Conservation (phyloP, 2,329 filamentous ascomycete genomes). For the Sclerotinia spermophila region DNA sequence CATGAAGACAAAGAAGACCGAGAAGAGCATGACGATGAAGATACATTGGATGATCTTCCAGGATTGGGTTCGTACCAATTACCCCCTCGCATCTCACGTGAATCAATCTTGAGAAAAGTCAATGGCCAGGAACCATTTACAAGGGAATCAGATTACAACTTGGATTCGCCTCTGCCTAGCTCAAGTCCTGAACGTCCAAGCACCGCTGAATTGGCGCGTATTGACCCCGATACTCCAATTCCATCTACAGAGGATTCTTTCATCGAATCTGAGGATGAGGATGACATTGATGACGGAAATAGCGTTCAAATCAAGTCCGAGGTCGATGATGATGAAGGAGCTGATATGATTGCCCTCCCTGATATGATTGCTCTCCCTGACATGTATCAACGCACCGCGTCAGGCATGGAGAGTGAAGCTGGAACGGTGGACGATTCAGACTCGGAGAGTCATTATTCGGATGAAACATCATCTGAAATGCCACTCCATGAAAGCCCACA, state of each 20-base stretch:
- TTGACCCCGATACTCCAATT: conserved; percentile 87
- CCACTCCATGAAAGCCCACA: conserved; percentile 27
- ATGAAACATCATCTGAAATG: conserved; percentile 35
- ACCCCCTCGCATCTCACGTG: conserved; percentile 79
- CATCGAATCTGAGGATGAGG: conserved; percentile 48
- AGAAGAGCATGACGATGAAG: conserved; percentile 50
- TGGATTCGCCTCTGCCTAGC: conserved; percentile 58
- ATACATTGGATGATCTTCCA: conserved; percentile 57
- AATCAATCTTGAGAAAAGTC: conserved; percentile 87
- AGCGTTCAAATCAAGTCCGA: conserved; percentile 66
- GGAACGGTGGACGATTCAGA: conserved; percentile 25
- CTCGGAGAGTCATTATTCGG: conserved; percentile 49
- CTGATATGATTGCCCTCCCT: conserved; percentile 62
- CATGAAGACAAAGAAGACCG: conserved; percentile 55
- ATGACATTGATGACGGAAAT: conserved; percentile 4
- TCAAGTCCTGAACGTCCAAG: conserved; percentile 54
- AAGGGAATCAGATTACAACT: conserved; percentile 58
- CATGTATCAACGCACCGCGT: conserved; percentile 55
- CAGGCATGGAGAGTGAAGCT: conserved; percentile 35
- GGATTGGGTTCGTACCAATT: conserved; percentile 59
- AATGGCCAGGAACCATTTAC: conserved; percentile 58
- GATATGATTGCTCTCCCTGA: conserved; percentile 71
- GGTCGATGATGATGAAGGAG: conserved; percentile 50
- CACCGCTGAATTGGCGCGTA: conserved; percentile 41
- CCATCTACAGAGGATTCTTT: conserved; percentile 76